Base-by-base conservation (phyloP, 1,284 basidiomycete genomes). In the Cutaneotrichosporon dermatis region DNA sequence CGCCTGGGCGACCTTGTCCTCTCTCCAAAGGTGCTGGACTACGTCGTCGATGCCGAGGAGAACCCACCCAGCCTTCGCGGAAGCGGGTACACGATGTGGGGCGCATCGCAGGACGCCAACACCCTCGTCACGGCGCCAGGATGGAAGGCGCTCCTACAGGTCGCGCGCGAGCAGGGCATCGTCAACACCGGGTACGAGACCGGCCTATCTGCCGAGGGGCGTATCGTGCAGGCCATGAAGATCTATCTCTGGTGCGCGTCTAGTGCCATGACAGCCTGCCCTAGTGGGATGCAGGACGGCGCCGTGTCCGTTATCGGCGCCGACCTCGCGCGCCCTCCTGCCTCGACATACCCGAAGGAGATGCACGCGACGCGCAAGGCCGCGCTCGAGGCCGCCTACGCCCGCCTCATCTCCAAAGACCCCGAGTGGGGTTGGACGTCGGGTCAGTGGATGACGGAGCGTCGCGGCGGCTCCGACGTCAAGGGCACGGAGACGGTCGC, bases 401-500 rank as follows among this genome's bases (percentile, higher is more conserved):
- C 34, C 7, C 61, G 56, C 11, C 59, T 65, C 8, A 46, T 62
- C 10, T 57, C 57, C 12, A 40, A 42, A 1, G 83, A 90, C 71
- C 83, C 87, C 1, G 67, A 76, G 0, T 62, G 75, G 34, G 86
- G 87, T 0, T 90, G 85, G 69, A 88, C 86, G 0, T 83, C 88
- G 8, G 89, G 89, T 0, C 88, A 90, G 76, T 90, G 88, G 88
- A 89, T 89, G 88, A 89, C 88, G 2, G 88, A 89, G 84, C 83
- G 86, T 25, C 82, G 86, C 5, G 89, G 88, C 45, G 89, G 89
- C 1, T 88, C 86, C 1, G 89, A 90, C 66, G 84, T 91, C 9
- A 86, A 85, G 2, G 82, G 84, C 55, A 88, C 86, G 3, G 89
- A 91, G 74, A 91, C 88, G 0, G 78, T 58, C n/a, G 62, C 59